Evolutionary conservation across 1,139 yeast species (phyloP), one percentile per base, ranked within the genome.

Genomic region (Scheffersomyces segobiensis): DNA sequence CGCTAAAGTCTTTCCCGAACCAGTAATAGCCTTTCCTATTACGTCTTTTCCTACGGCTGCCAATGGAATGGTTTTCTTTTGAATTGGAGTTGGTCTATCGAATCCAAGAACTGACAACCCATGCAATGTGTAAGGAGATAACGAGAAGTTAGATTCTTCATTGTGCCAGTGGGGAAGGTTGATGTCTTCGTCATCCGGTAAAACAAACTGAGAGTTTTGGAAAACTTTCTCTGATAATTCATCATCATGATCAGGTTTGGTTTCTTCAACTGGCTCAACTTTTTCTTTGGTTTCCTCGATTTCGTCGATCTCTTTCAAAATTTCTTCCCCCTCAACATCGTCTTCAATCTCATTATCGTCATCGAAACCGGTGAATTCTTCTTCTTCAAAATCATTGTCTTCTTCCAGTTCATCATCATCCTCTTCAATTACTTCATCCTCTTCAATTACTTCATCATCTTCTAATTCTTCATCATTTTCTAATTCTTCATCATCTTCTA

Each of bases 1-100:
- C 0, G 99, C 99, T 58, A 93, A 79, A 0, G 99, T 95, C 70
- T 95, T 95, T 80, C 99, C 99, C 0, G 97, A 92, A 71, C 99
- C 99, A 0, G 99, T 96, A 8, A 96, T 89, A 12, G 99, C 99
- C 69, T 95, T 96, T 58, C 99, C 99, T 63, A 96, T 86, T 10
- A 95, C 85, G 72, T 95, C 98, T 54, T 81, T 81, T 5, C 95
- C 96, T 47, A 80, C 77, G 17, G 91, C 63, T 3, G 96, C 92
- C 46, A 81, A 70, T 1, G 98, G 97, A 56, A 95, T 88, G n/a
- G 95, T 80, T 60, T 78, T 78, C 61, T 79, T 80, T 74, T 95
- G 99, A 68, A 95, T 93, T 42, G 87, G 91, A 0, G 98, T 93
- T 10, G 99, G 98, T 46, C 78, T 75, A 1, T 65, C 68, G 71